A percentile compares a stretch with the other conserved stretches of the same genome.
Evolutionary conservation across 805 yeast genomes (phyloP).

Genomic region (Cyberlindnera nakhonratchasimensis): DNA sequence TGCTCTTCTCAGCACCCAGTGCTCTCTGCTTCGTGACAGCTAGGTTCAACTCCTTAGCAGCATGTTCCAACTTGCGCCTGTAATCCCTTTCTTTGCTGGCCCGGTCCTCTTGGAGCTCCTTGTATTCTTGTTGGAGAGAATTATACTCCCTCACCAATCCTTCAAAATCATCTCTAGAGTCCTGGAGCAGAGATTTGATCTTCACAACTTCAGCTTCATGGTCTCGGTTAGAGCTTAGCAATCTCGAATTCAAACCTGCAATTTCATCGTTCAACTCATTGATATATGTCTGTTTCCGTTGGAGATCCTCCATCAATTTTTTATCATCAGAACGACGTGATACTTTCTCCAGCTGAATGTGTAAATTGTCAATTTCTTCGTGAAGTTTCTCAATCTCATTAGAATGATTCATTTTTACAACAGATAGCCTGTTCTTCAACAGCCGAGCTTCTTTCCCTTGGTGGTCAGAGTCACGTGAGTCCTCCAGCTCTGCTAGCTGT

Average conservation of each 20-base stretch:
- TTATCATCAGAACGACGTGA: slow-evolving; percentile 6
- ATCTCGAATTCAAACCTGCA: slow-evolving; percentile 12
- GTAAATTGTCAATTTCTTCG: slow-evolving; percentile 16
- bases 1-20: slow-evolving; percentile 42
- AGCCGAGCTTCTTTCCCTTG: slow-evolving; percentile 22
- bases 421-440: slow-evolving; percentile 21
- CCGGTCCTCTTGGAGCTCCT: slow-evolving; percentile 22
- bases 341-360: slow-evolving; percentile 4
- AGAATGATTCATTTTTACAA: slow-evolving; percentile 23
- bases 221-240: slow-evolving; percentile 12
- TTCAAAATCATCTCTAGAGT: slow-evolving; percentile 18
- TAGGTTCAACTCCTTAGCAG: slow-evolving; percentile 36
- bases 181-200: slow-evolving; percentile 13
- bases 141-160: slow-evolving; percentile 25
- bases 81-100: slow-evolving; percentile 33
- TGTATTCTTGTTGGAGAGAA: slow-evolving; percentile 23
- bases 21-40: slow-evolving; percentile 44
- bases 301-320: slow-evolving; percentile 13
- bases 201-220: slow-evolving; percentile 15
- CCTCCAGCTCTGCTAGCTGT: slow-evolving; percentile 15
- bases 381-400: slow-evolving; percentile 22
- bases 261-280: slow-evolving; percentile 20
- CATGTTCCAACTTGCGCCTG: slow-evolving; percentile 30
- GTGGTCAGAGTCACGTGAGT: not conserved
- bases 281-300: slow-evolving; percentile 15